Percentiles rank a stretch among this genome's conserved stretches.
Evolutionary conservation across 2,329 filamentous ascomycete genomes (phyloP).

Genomic region (Onygenales sp.): DNA sequence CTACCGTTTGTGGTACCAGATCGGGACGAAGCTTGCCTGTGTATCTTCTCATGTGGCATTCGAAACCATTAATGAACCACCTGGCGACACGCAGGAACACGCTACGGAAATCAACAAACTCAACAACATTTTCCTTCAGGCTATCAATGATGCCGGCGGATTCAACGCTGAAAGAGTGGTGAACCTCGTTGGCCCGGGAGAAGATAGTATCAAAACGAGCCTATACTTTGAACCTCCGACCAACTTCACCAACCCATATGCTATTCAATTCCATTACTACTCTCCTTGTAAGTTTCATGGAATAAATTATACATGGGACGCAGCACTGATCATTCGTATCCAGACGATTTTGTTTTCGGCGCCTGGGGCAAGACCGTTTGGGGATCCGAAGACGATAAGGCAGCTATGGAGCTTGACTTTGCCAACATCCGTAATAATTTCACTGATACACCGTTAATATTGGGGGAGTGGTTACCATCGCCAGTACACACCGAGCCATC

Average conservation of each 20-base stretch:
- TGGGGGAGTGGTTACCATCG: slow-evolving; percentile 50
- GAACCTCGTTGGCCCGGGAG: slow-evolving; percentile 43
- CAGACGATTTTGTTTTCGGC: slow-evolving; percentile 29
- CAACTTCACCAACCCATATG: slow-evolving; percentile 48
- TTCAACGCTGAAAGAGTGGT: slow-evolving; percentile 48
- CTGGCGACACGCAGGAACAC: slow-evolving; percentile 42
- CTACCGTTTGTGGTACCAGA: slow-evolving; percentile 48
- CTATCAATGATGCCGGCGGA: slow-evolving; percentile 45
- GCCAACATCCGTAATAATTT: slow-evolving; percentile 45
- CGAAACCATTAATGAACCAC: slow-evolving; percentile 52
- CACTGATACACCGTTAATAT: slow-evolving; percentile 44
- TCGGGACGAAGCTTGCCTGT: slow-evolving; percentile 45
- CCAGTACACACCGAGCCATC: slow-evolving; percentile 44
- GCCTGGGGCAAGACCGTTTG: slow-evolving; percentile 52
- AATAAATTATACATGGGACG: not conserved
- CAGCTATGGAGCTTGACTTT: slow-evolving; percentile 41
- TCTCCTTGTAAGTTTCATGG: slow-evolving; percentile 24
- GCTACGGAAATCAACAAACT: slow-evolving; percentile 45
- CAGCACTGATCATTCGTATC: not conserved
- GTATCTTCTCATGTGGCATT: slow-evolving; percentile 47
- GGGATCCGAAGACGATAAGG: slow-evolving; percentile 47
- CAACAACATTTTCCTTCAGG: slow-evolving; percentile 48
- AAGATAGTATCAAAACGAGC: slow-evolving; percentile 45
- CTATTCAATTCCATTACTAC: slow-evolving; percentile 55
- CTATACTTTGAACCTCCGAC: slow-evolving; percentile 44